Base-by-base conservation (phyloP, 768 basidiomycete species). In the Cystofilobasidium macerans region DNA sequence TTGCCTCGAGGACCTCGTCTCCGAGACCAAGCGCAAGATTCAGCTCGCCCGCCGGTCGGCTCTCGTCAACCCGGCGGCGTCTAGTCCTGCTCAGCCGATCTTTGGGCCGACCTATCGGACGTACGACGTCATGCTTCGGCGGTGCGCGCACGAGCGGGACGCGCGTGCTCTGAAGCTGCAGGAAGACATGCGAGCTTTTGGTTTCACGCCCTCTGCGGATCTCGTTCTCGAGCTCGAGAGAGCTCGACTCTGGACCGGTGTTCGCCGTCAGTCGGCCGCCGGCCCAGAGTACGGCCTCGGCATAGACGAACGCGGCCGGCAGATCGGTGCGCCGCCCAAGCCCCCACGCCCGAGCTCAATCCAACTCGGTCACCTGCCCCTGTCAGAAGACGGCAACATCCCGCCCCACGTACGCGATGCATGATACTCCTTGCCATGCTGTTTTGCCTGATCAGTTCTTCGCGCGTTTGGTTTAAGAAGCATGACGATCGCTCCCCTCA, bases 121-220 rank as follows among this genome's bases (percentile, higher is more conserved):
- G 42, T 61, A 32, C 45, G 60, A 61, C 30, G 42, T 45, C 14
- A 28, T 61, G 60, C 42, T 61, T 30, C 22, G n/a, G 28, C 40
- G 60, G 30, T 33, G 42, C 42, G 45, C 38, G 22, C 42, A 45
- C 20, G 42, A 45, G 40, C 13, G 40, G 28, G 60, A 61, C 16
- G 4, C 40, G 24, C 40, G 60, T 18, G 45, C 60, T 30, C 32
- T 33, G 2, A 20, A 26, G 40, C 13, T 47, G 60, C 32, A 20
- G 28, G 45, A 48, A 32, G 43, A 61, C 18, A 61, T 61, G 60
- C 42, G 60, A 14, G 18, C 28, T 43, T 45, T 61, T 20, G 60
- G 60, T 16, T 47, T 45, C 18, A 47, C 60, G 45, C 51, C 51
- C 12, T 13, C 13, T 1, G 3, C 3, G 7, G 16, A 11, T 13